Conservation (phyloP, 192 early-diverging fungal genomes). For the Piromyces finnis region DNA sequence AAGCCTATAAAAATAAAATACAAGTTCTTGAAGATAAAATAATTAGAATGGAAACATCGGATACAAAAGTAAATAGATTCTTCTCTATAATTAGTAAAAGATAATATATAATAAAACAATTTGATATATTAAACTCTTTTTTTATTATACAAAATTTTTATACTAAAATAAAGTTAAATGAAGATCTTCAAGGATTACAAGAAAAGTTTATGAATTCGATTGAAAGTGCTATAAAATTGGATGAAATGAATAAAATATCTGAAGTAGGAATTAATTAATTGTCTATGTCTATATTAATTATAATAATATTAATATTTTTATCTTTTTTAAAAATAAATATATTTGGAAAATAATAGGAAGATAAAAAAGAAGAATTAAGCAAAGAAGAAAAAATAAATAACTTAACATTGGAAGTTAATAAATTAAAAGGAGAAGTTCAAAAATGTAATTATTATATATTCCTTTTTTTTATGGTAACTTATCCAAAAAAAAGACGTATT, state of each 20-base stretch:
- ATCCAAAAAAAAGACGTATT: too few species aligned
- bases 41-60: background rate
- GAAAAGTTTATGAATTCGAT: background rate
- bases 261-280: too few species aligned
- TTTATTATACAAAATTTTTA: too few species aligned
- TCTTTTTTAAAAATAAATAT: too few species aligned
- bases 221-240: background rate
- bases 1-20: background rate
- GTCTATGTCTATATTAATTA: background rate
- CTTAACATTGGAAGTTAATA: background rate
- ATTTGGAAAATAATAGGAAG: too few species aligned
- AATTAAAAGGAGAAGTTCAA: conserved; percentile 9
- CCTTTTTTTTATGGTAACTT: too few species aligned
- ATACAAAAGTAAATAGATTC: background rate
- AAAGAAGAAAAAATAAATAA: conserved; percentile 9
- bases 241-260: background rate
- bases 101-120: too few species aligned
- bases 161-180: background rate
- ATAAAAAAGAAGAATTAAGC: conserved; percentile 3
- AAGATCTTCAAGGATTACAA: background rate
- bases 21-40: background rate
- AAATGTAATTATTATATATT: conserved; percentile 18
- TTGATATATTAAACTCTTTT: too few species aligned
- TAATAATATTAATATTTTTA: too few species aligned
- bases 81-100: too few species aligned